Percentiles rank a stretch among this genome's conserved stretches.
phyloP scores from a whole-genome alignment of 2,329 filamentous ascomycete species.

The Lithohypha guttulata region DNA sequence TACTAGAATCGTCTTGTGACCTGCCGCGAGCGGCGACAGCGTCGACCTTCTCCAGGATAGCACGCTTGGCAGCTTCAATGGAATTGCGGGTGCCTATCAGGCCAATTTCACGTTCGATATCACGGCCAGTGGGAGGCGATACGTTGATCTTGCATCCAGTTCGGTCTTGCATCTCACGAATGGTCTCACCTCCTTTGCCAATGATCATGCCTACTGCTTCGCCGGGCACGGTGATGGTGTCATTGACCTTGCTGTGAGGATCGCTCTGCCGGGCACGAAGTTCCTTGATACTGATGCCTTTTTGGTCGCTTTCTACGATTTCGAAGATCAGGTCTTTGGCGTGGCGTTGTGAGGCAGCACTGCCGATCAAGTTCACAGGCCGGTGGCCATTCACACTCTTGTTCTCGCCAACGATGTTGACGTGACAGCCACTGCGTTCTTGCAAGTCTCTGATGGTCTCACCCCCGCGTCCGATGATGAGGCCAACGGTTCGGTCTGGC shows the following conservation, averaged over 20 bases:
- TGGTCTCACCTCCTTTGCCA: slow-evolving; percentile 86
- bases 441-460: slow-evolving; percentile 90
- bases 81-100: slow-evolving; percentile 67
- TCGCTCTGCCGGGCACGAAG: slow-evolving; percentile 32
- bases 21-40: slow-evolving; percentile 51
- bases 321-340: slow-evolving; percentile 86
- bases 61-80: slow-evolving; percentile 68
- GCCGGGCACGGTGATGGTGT: slow-evolving; percentile 75
- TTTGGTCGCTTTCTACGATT: slow-evolving; percentile 76
- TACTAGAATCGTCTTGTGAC: slow-evolving; percentile 21
- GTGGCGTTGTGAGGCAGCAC: slow-evolving; percentile 58
- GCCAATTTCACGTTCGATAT: slow-evolving; percentile 76
- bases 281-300: slow-evolving; percentile 25
- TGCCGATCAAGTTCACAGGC: slow-evolving; percentile 82
- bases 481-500: slow-evolving; percentile 78
- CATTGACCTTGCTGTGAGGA: slow-evolving; percentile 53
- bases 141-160: slow-evolving; percentile 95
- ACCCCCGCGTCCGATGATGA: slow-evolving; percentile 87
- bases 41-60: slow-evolving; percentile 86
- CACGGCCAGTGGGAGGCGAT: slow-evolving; percentile 65
- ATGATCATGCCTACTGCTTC: slow-evolving; percentile 96
- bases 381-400: slow-evolving; percentile 85
- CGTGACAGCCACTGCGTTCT: slow-evolving; percentile 84
- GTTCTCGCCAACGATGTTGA: slow-evolving; percentile 87
- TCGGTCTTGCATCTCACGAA: slow-evolving; percentile 80